These are phyloP conservation scores for Neurospora hispaniola DNA, from an alignment of 495 filamentous ascomycete species.

Conservation along the genomic window DNA sequence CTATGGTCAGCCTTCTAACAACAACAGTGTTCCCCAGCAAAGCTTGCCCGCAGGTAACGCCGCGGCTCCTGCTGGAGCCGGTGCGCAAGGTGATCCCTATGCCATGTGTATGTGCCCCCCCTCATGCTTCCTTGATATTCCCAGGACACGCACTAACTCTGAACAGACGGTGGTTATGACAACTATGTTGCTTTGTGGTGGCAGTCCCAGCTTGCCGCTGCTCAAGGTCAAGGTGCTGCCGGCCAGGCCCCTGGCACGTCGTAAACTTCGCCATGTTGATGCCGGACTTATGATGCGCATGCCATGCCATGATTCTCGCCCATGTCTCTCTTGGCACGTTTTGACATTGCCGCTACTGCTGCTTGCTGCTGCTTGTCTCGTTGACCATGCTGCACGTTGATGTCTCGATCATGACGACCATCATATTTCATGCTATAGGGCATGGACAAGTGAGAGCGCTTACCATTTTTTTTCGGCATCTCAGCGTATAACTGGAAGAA, in stretches of 20 bases:
- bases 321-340: conserved; percentile 16
- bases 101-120: conserved; percentile 19
- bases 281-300: conserved; percentile 15
- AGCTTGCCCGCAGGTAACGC: conserved; percentile 9
- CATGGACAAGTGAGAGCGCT: conserved; percentile 1
- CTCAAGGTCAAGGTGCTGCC: conserved; percentile 17
- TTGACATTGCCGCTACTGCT: conserved; percentile 12
- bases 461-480: neutral
- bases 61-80: conserved; percentile 14
- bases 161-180: conserved; percentile 24
- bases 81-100: conserved; percentile 19
- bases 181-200: conserved; percentile 25
- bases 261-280: conserved; percentile 14
- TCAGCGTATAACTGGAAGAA: neutral
- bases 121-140: neutral
- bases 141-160: conserved; percentile 1
- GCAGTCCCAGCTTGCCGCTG: conserved; percentile 19
- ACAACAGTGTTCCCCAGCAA: conserved; percentile 13
- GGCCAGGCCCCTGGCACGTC: conserved; percentile 19
- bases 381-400: conserved; percentile 1
- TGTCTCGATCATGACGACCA: conserved; percentile 3
- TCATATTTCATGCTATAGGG: neutral
- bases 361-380: conserved; percentile 2
- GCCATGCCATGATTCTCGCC: conserved; percentile 20
- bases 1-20: conserved; percentile 25